Conservation (phyloP, 148 eudicot genomes). For the Cornus kousa region DNA sequence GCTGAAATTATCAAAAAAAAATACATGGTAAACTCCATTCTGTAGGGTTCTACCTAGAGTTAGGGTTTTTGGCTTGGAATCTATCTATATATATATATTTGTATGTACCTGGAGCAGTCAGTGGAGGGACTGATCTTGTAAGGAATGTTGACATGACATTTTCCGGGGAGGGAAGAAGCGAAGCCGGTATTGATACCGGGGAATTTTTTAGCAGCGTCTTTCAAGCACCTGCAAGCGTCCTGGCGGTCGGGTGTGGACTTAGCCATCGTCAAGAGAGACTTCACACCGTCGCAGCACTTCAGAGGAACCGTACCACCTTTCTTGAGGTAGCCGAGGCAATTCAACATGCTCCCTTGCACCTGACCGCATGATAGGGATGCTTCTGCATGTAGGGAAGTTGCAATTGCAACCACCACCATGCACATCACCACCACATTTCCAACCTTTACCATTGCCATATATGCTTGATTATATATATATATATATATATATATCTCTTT, state of each 20-base stretch:
- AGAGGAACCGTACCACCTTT: neutral
- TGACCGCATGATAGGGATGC: conserved; percentile 33
- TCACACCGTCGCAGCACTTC: conserved; percentile 27
- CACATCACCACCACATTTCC: conserved; percentile 21
- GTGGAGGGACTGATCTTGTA: conserved; percentile 28
- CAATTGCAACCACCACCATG: conserved; percentile 30
- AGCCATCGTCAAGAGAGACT: conserved; percentile 2
- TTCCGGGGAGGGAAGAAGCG: conserved; percentile 29
- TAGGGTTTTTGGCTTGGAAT: too few relatives aligned
- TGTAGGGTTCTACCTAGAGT: too few relatives aligned
- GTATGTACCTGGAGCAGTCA: conserved; percentile 28
- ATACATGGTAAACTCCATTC: too few relatives aligned
- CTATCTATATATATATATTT: too few relatives aligned
- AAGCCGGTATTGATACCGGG: neutral
- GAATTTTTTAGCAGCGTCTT: neutral
- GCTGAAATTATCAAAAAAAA: too few relatives aligned
- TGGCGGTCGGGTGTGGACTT: conserved; percentile 16
- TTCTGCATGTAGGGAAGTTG: conserved; percentile 22
- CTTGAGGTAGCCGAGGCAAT: conserved; percentile 35
- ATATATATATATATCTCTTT: too few relatives aligned
- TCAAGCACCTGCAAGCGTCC: conserved; percentile 21
- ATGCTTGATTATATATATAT: too few relatives aligned
- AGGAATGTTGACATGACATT: conserved; percentile 29
- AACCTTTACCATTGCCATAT: conserved; percentile 11
- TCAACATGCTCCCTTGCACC: conserved; percentile 11